phyloP scores from a whole-genome alignment of 106 monocot genomes.

The Posidonia australis region DNA sequence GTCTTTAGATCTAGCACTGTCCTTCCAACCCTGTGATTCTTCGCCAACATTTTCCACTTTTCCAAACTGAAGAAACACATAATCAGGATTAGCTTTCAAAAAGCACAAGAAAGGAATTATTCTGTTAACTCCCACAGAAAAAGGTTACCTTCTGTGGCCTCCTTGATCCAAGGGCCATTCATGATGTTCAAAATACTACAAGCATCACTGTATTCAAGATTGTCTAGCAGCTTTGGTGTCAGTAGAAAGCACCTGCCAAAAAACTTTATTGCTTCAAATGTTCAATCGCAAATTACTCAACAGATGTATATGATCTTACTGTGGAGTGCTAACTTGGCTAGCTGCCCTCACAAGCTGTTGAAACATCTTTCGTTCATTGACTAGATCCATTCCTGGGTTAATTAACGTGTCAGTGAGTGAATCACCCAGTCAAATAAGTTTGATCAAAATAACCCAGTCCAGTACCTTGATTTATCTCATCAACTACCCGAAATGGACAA shows the following conservation, averaged over 20 bases:
- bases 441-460: not conserved
- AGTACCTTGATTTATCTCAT: constrained; percentile 97
- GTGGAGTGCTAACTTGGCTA: constrained; percentile 81
- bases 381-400: constrained; percentile 87
- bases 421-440: not conserved
- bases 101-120: not conserved
- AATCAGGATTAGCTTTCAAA: not conserved
- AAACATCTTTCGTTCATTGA: constrained; percentile 99
- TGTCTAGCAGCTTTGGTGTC: constrained; percentile 89
- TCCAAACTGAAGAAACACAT: constrained; percentile 48
- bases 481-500: constrained; percentile 97
- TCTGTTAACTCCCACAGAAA: too few relatives aligned
- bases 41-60: constrained; percentile 55
- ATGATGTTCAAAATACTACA: constrained; percentile 95
- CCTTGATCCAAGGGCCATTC: constrained; percentile 98
- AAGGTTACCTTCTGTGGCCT: constrained; percentile 62
- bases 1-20: not conserved
- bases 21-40: constrained; percentile 30
- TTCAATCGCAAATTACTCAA: not conserved
- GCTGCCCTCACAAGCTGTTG: constrained; percentile 98
- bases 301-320: constrained; percentile 28
- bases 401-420: not conserved
- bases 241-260: constrained; percentile 78
- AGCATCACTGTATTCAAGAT: constrained; percentile 89
- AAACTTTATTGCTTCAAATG: not conserved